Evolutionary conservation across 768 basidiomycete species (phyloP).

Genomic region (Cystofilobasidium bisporidii): DNA sequence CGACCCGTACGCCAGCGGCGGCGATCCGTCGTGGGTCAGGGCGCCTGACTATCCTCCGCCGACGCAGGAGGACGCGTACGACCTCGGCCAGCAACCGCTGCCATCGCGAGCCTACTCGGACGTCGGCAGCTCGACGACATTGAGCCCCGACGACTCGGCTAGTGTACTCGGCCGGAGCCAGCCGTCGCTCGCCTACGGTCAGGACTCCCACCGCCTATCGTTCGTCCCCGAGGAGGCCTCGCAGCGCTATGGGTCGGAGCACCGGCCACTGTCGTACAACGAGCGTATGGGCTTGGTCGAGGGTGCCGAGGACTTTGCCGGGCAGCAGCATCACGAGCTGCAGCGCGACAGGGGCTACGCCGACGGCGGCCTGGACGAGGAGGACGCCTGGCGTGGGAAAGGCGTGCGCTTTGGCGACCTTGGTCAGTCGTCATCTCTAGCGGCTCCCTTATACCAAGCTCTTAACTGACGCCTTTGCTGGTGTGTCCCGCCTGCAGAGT

Average conservation of each 20-base stretch:
- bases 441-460: not conserved
- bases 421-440: not conserved
- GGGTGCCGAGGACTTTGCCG: not conserved
- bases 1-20: not conserved
- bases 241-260: not conserved
- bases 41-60: constrained; percentile 10
- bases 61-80: not conserved
- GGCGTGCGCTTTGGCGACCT: not conserved
- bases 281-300: not conserved
- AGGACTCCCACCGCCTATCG: not conserved
- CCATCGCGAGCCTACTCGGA: not conserved
- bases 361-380: not conserved
- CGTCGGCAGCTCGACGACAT: not conserved
- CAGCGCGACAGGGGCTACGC: not conserved
- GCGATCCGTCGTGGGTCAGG: not conserved
- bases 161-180: not conserved
- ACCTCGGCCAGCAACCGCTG: not conserved
- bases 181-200: no score
- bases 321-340: not conserved
- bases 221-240: not conserved
- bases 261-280: not conserved
- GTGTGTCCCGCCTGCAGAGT: not conserved
- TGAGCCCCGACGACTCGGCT: constrained; percentile 10
- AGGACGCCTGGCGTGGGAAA: not conserved
- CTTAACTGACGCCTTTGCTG: not conserved